A percentile compares a stretch with the other conserved stretches of the same genome.
phyloP scores from a whole-genome alignment of 2,329 filamentous ascomycete genomes.

The Waltergamsia citrina region DNA sequence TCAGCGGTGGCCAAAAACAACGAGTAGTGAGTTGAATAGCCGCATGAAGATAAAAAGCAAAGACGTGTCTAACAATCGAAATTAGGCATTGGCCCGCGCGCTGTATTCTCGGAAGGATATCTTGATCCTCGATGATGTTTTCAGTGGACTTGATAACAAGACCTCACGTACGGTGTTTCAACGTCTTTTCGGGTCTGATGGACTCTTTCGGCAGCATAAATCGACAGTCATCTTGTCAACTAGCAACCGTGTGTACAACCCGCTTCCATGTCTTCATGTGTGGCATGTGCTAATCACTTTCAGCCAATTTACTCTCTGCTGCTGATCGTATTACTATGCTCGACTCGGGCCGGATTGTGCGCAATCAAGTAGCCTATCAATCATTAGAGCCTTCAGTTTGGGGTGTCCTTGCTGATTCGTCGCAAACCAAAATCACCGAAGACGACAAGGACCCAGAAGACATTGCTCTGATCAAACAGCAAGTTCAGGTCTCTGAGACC shows the following conservation, averaged over 20 bases:
- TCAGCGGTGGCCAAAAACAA: conserved; percentile 35
- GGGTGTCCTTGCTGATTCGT: conserved; percentile 9
- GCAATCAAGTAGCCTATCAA: conserved; percentile 31
- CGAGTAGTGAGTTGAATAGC: conserved; percentile 20
- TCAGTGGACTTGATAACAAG: conserved; percentile 32
- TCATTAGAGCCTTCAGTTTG: conserved; percentile 26
- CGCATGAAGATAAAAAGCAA: too few species aligned
- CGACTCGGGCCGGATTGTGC: conserved; percentile 14
- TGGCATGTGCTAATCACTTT: conserved; percentile 1
- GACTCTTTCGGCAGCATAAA: conserved; percentile 25
- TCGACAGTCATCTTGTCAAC: conserved; percentile 33
- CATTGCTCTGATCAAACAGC: not conserved
- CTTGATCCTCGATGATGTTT: conserved; percentile 34
- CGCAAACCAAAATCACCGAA: not conserved
- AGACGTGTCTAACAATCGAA: not conserved
- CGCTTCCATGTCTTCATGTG: too few species aligned
- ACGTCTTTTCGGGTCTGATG: conserved; percentile 26
- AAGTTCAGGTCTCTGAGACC: not conserved
- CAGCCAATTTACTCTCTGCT: conserved; percentile 13
- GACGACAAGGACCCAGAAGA: not conserved
- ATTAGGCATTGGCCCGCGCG: conserved; percentile 32
- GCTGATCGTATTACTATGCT: conserved; percentile 16
- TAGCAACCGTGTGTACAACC: conserved; percentile 15
- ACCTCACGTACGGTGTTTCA: conserved; percentile 32
- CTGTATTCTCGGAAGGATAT: conserved; percentile 27